Evolutionary conservation across 106 monocot species (phyloP).

Genomic region (Dendrobium chrysotoxum): DNA sequence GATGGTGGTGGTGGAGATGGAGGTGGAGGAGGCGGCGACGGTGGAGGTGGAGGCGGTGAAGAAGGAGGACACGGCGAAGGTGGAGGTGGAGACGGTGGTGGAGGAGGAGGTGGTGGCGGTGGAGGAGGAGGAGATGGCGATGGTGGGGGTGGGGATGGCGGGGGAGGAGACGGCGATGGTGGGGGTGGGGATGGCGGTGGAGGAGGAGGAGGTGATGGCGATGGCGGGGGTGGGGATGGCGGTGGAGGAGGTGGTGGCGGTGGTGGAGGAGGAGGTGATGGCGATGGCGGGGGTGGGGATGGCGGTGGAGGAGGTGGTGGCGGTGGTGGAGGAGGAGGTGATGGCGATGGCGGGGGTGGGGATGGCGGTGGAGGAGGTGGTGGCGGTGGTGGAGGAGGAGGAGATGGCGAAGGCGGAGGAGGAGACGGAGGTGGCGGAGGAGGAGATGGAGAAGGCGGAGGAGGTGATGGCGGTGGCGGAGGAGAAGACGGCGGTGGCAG

Average conservation of each 20-base stretch:
- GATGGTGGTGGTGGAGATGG: too few species aligned
- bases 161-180: too few species aligned
- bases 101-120: too few species aligned
- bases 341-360: not conserved
- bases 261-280: not conserved
- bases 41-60: too few species aligned
- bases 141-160: too few species aligned
- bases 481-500: not conserved
- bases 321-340: not conserved
- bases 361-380: not conserved
- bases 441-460: not conserved
- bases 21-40: too few species aligned
- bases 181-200: too few species aligned
- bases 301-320: too few species aligned
- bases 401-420: not conserved
- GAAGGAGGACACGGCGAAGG: too few species aligned
- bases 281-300: accelerated
- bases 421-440: not conserved
- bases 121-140: too few species aligned
- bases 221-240: accelerated
- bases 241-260: not conserved
- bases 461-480: not conserved
- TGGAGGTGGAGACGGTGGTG: too few species aligned
- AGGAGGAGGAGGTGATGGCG: too few species aligned
- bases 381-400: not conserved